These are phyloP conservation scores for Eimeria tenella DNA, from an alignment of 169 alveolate genomes.

Conservation along the genomic window DNA sequence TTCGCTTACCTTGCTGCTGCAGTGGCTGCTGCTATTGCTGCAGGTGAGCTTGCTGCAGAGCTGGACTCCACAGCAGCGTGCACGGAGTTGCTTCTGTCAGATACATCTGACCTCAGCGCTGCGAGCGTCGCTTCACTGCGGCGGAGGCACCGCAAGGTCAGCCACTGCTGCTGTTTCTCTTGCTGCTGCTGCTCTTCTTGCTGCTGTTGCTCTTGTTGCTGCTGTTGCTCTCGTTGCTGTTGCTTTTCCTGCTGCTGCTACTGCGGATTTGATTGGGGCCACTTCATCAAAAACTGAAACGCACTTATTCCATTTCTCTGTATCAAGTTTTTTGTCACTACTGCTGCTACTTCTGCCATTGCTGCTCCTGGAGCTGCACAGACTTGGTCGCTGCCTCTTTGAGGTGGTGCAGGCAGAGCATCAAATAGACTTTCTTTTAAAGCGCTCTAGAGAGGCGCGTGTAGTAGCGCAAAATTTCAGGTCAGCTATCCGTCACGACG, in stretches of 20 bases:
- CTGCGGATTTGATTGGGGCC: not conserved
- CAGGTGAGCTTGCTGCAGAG: conserved; percentile 1
- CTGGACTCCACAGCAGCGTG: not conserved
- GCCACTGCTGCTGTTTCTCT: not conserved
- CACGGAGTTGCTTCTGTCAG: not conserved
- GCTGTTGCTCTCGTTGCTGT: not conserved
- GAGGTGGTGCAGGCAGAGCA: not conserved
- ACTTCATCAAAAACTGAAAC: too few species aligned
- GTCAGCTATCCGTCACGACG: not conserved
- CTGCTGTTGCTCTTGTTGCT: not conserved
- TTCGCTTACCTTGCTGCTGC: conserved; percentile 13
- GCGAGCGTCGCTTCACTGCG: not conserved
- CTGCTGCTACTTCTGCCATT: not conserved
- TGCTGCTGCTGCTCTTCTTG: not conserved
- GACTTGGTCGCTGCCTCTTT: not conserved
- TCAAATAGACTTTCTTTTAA: not conserved
- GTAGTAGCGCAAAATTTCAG: not conserved
- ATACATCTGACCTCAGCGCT: not conserved
- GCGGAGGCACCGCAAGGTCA: not conserved
- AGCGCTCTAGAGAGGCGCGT: not conserved
- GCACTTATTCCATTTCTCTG: too few species aligned
- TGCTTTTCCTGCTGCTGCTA: conserved; percentile 3
- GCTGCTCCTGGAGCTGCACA: conserved; percentile 6
- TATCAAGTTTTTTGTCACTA: too few species aligned
- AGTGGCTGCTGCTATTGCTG: not conserved